Percentiles rank a stretch among this genome's conserved stretches.
phyloP scores from a whole-genome alignment of 768 basidiomycete genomes.

The Chlorophyllum brunneum region DNA sequence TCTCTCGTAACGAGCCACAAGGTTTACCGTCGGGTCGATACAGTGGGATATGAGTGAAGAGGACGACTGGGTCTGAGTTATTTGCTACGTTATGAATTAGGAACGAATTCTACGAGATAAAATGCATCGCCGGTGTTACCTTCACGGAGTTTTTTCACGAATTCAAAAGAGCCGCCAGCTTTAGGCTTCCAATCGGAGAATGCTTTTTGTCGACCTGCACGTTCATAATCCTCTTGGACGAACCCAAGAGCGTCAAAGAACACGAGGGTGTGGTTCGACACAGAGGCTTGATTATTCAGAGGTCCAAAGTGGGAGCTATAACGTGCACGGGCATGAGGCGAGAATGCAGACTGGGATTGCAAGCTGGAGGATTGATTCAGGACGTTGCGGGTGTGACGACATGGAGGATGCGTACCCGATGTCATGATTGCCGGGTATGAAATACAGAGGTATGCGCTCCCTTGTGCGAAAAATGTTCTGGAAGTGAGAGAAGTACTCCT shows the following conservation, averaged over 20 bases:
- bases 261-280: conserved; percentile 71
- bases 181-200: conserved; percentile 46
- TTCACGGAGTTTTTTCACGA: conserved; percentile 40
- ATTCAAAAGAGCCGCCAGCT: conserved; percentile 50
- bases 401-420: conserved; percentile 46
- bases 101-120: conserved; percentile 3
- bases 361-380: conserved; percentile 37
- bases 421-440: conserved; percentile 91
- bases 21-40: conserved; percentile 59
- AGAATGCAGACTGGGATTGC: conserved; percentile 40
- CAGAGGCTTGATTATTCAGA: conserved; percentile 55
- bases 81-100: conserved; percentile 21
- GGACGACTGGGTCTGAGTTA: conserved; percentile 47
- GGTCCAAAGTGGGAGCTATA: conserved; percentile 77
- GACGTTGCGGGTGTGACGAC: not conserved
- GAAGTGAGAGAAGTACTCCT: conserved; percentile 64
- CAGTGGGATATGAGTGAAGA: conserved; percentile 90
- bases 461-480: conserved; percentile 59
- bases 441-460: conserved; percentile 51
- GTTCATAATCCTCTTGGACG: conserved; percentile 67
- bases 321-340: conserved; percentile 44
- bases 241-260: conserved; percentile 72
- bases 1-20: conserved; percentile 81
- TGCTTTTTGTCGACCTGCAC: conserved; percentile 33
- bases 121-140: conserved; percentile 19